These are phyloP conservation scores for Podospora conica DNA, from an alignment of 495 filamentous ascomycete genomes.

Conservation along the genomic window DNA sequence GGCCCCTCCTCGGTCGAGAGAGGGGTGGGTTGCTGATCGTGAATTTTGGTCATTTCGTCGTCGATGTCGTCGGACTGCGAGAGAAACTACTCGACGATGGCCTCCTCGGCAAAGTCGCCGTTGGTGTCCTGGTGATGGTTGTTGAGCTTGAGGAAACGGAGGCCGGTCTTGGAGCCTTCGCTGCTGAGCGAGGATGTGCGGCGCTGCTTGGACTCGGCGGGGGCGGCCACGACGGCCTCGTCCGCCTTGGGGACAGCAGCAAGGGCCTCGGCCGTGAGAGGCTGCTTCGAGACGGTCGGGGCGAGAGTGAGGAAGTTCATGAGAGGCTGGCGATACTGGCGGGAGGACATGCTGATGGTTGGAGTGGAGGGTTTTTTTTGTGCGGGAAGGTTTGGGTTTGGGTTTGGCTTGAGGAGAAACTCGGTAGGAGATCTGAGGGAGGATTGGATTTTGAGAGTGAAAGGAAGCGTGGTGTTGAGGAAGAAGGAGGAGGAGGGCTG, in stretches of 20 bases:
- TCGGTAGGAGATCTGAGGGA: too few relatives aligned
- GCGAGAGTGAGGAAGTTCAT: slow-evolving; percentile 40
- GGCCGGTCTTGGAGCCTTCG: slow-evolving; percentile 24
- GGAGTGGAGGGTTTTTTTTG: background rate
- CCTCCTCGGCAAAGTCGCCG: slow-evolving; percentile 41
- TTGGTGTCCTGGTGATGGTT: slow-evolving; percentile 37
- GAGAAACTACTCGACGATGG: slow-evolving; percentile 33
- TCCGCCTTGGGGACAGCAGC: slow-evolving; percentile 16
- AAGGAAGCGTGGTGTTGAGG: background rate
- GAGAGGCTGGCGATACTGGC: slow-evolving; percentile 29
- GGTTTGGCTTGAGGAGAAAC: background rate
- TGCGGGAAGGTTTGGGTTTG: background rate
- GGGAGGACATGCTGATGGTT: slow-evolving; percentile 5
- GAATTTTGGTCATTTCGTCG: background rate
- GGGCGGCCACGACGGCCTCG: background rate
- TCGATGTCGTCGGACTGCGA: background rate
- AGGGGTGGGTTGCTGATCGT: background rate
- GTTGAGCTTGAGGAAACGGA: slow-evolving; percentile 45
- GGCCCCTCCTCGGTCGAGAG: background rate
- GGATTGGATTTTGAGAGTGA: background rate
- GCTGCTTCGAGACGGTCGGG: slow-evolving; percentile 32
- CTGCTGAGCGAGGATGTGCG: slow-evolving; percentile 34
- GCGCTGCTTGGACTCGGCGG: slow-evolving; percentile 23
- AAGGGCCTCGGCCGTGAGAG: slow-evolving; percentile 23
- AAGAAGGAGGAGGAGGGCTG: background rate